These are phyloP conservation scores for Hydnum rufescens DNA, from an alignment of 768 basidiomycete genomes.

Conservation along the genomic window DNA sequence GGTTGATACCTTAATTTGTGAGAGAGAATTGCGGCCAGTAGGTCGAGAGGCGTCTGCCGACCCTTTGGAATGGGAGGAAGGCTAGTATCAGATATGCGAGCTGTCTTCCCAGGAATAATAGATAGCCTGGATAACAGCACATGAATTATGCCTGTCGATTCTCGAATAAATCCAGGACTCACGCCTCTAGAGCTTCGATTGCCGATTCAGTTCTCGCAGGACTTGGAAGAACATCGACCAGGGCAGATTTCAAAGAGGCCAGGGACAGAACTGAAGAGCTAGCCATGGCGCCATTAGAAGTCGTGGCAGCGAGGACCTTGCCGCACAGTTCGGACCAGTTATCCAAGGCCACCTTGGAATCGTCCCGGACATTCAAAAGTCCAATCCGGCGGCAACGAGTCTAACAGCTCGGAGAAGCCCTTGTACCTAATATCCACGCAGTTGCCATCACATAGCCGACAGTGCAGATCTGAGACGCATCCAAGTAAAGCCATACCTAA, in stretches of 20 bases:
- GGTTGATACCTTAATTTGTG: conserved; percentile 48
- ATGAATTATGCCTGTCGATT: too few relatives aligned
- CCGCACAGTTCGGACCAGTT: conserved; percentile 24
- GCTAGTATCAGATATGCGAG: too few relatives aligned
- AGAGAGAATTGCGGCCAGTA: conserved; percentile 52
- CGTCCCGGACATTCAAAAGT: conserved; percentile 28
- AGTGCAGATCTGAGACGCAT: conserved; percentile 6
- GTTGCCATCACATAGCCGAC: neutral
- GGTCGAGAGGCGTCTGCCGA: conserved; percentile 32
- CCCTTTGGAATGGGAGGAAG: conserved; percentile 10
- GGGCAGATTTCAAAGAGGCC: too few relatives aligned
- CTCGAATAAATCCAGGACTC: too few relatives aligned
- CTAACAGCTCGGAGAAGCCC: conserved; percentile 58
- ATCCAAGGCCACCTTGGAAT: conserved; percentile 19
- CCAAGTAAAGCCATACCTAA: too few relatives aligned
- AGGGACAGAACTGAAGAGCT: too few relatives aligned
- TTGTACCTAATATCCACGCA: conserved; percentile 57
- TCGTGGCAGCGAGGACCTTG: too few relatives aligned
- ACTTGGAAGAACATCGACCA: too few relatives aligned
- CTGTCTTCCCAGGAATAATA: conserved; percentile 8
- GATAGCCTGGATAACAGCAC: conserved; percentile 3
- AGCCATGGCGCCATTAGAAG: too few relatives aligned
- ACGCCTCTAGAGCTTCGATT: too few relatives aligned
- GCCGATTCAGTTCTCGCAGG: too few relatives aligned
- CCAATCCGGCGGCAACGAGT: conserved; percentile 53